phyloP scores from a whole-genome alignment of 176 grass and related monocot genomes.

The Avena eriantha region DNA sequence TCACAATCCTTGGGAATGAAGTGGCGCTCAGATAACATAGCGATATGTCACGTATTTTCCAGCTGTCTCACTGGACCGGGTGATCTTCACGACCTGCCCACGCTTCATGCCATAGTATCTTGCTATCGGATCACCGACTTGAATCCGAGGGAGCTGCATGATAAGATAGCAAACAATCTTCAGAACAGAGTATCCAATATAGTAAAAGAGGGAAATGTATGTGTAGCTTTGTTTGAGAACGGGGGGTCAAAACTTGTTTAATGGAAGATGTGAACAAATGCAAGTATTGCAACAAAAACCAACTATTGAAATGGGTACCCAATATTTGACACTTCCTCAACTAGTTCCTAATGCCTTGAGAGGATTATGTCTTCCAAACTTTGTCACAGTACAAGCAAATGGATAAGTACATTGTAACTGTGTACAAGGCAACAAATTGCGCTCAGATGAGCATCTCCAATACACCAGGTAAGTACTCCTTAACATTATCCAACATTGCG shows the following conservation, averaged over 20 bases:
- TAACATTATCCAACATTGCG: not conserved
- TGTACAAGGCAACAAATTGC: not conserved
- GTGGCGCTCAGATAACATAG: conserved; percentile 69
- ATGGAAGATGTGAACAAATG: not conserved
- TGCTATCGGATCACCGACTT: conserved; percentile 73
- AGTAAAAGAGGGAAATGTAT: too few species aligned
- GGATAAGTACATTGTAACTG: not conserved
- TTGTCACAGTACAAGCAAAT: not conserved
- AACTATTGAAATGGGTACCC: not conserved
- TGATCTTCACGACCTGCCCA: conserved; percentile 88
- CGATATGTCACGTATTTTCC: conserved; percentile 79
- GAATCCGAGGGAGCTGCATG: conserved; percentile 75
- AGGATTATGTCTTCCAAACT: not conserved
- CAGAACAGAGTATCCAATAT: conserved; percentile 11
- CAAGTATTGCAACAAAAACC: not conserved
- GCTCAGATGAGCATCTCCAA: not conserved
- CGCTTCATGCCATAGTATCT: conserved; percentile 88
- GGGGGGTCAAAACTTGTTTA: not conserved
- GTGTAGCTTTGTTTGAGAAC: not conserved
- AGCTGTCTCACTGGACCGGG: conserved; percentile 69
- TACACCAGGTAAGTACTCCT: not conserved
- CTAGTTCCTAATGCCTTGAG: not conserved
- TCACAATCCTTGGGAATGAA: conserved; percentile 26
- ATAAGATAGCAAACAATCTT: conserved; percentile 35
- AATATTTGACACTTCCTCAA: not conserved